A percentile compares a stretch with the other conserved stretches of the same genome.
Evolutionary conservation across 2,329 filamentous ascomycete species (phyloP).

Genomic region (Aspergillus ustus): DNA sequence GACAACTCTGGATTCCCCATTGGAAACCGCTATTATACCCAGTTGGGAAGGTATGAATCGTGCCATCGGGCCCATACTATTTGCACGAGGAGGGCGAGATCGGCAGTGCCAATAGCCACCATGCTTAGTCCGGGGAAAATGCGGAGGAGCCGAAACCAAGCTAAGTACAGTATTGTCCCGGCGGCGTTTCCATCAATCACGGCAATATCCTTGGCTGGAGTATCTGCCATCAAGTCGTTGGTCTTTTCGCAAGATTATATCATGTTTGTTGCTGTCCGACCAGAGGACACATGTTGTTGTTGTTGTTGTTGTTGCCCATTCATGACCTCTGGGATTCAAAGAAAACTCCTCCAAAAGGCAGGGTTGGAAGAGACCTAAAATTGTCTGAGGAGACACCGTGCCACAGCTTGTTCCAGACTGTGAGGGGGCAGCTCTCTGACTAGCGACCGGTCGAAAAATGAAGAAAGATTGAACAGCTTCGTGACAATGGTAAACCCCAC

Average conservation of each 20-base stretch:
- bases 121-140: slow-evolving; percentile 10
- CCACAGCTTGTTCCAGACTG: not conserved
- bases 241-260: not conserved
- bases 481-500: not conserved
- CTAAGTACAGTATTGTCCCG: slow-evolving; percentile 9
- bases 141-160: slow-evolving; percentile 5
- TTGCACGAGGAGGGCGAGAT: slow-evolving; percentile 1
- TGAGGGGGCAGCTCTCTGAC: not conserved
- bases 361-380: not conserved
- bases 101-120: not conserved
- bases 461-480: not conserved
- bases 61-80: not conserved
- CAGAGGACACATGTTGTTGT: not conserved
- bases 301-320: not conserved
- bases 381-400: not conserved
- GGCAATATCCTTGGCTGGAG: not conserved
- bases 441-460: not conserved
- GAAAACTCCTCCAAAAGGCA: not conserved
- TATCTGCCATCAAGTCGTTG: not conserved
- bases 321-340: not conserved
- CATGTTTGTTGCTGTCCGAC: not conserved
- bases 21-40: slow-evolving; percentile 8
- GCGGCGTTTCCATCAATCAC: slow-evolving; percentile 17
- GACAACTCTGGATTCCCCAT: not conserved
- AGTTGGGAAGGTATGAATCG: not conserved